A percentile compares a stretch with the other conserved stretches of the same genome.
These are phyloP conservation scores for Chytriomyces sp. DNA, from an alignment of 192 early-diverging fungal species.

Conservation along the genomic window DNA sequence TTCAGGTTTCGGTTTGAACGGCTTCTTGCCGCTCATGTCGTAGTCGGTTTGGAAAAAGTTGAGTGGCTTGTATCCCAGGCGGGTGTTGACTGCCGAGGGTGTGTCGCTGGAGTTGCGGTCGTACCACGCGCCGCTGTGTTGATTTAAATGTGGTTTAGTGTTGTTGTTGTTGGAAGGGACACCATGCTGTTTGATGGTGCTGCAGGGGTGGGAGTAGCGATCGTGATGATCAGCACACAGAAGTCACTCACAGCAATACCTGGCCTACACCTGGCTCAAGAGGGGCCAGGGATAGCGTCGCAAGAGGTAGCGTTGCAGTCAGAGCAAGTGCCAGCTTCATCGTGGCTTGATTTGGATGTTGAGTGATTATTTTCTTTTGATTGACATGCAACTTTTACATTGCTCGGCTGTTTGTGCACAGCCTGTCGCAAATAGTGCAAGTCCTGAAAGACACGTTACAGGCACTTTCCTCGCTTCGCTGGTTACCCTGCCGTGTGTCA, in stretches of 20 bases:
- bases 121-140: conserved; percentile 29
- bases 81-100: conserved; percentile 12
- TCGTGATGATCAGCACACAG: too few species aligned
- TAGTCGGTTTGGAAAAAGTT: conserved; percentile 38
- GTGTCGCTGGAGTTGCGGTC: conserved; percentile 19
- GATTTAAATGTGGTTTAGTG: too few species aligned
- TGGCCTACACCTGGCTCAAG: too few species aligned
- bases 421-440: conserved; percentile 21
- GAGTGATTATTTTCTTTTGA: too few species aligned
- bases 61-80: conserved; percentile 21
- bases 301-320: too few species aligned
- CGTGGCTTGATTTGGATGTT: too few species aligned
- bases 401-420: conserved; percentile 21
- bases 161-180: too few species aligned
- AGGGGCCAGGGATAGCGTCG: too few species aligned
- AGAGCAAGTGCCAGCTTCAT: too few species aligned
- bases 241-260: too few species aligned
- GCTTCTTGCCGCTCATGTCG: conserved; percentile 12
- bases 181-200: too few species aligned
- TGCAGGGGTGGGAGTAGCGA: too few species aligned
- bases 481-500: conserved; percentile 5
- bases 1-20: background rate
- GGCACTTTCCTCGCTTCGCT: conserved; percentile 21
- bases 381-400: conserved; percentile 14
- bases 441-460: conserved; percentile 5